Percentiles rank a stretch among this genome's conserved stretches.
Evolutionary conservation across 192 early-diverging fungal species (phyloP).

Genomic region (Coemansia sp.): DNA sequence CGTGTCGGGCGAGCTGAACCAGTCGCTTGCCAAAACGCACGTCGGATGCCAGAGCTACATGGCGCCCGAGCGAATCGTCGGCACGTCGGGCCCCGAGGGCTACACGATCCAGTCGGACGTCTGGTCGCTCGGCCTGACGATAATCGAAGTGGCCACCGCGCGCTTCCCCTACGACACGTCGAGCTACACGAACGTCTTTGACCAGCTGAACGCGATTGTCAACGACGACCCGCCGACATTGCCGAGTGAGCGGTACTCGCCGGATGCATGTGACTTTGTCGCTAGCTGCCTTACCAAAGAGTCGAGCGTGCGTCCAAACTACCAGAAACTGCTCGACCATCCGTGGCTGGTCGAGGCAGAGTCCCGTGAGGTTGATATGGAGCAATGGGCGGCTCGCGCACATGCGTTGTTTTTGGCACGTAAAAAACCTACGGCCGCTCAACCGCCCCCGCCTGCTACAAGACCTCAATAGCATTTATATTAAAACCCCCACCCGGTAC

Average conservation of each 20-base stretch:
- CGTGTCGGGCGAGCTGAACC: conserved; percentile 83
- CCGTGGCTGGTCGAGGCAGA: conserved; percentile 72
- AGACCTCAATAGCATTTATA: not conserved
- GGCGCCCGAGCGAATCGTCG: conserved; percentile 91
- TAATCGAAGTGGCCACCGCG: conserved; percentile 82
- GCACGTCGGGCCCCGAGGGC: conserved; percentile 49
- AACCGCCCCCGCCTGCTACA: not conserved
- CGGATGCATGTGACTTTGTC: conserved; percentile 76
- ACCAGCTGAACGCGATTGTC: conserved; percentile 85
- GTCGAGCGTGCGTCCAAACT: conserved; percentile 67
- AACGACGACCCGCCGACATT: conserved; percentile 71
- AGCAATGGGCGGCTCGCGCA: conserved; percentile 70
- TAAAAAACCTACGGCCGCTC: not conserved
- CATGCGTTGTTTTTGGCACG: conserved; percentile 42
- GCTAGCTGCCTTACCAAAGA: conserved; percentile 72
- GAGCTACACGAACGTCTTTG: conserved; percentile 76
- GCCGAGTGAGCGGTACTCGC: conserved; percentile 64
- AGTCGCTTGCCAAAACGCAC: conserved; percentile 90
- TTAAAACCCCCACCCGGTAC: too few species aligned
- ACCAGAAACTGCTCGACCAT: conserved; percentile 73
- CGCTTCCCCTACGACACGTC: conserved; percentile 74
- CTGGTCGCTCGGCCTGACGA: conserved; percentile 88
- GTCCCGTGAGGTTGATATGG: conserved; percentile 73
- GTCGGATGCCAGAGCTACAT: conserved; percentile 95
- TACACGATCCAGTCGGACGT: conserved; percentile 92